Base-by-base conservation (phyloP, 1,284 basidiomycete genomes). In the Xerocomus cyaneibrunnescens region DNA sequence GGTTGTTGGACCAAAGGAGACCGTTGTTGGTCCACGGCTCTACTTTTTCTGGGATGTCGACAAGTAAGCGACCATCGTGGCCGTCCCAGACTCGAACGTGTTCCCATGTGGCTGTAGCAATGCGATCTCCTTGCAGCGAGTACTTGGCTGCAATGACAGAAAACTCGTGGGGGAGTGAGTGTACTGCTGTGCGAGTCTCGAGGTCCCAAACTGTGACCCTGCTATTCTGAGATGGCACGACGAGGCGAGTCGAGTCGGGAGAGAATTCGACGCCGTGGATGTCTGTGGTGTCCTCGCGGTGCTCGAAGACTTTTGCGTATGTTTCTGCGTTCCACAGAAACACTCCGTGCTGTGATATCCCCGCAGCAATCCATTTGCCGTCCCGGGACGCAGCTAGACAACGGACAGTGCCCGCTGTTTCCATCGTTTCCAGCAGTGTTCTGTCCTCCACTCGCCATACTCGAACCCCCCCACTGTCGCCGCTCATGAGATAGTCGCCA, bases 361-460 rank as follows among this genome's bases (percentile, higher is more conserved):
- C 54, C 2, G 50, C 54, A 13, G 50, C 55, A 13, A 57, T 34
- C 14, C 16, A 34, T 34, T 9, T 34, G 16, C 32, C 32, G 16
- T 34, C 32, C n/a, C 6, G 2, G 0, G 55, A 48, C 27, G 30
- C 28, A 23, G 39, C 46, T 6, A 57, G 31, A 19, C 23, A 44
- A 2, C 3, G 21, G 6, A 8, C 3, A 1, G 13, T 31, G 9
- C 30, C 30, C 7, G 13, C 13, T 10, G n/a, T 10, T 10, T 7
- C 32, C 8, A 34, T 16, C 1, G 16, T 34, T 17, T 14, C 32
- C 8, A 31, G 19, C 22, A 16, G 13, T 12, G 28, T 32, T 12
- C 43, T 39, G 19, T 46, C 54, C 19, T 32, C n/a, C 1, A 42
- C 14, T 13, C 32, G 32, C 32, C 32, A 34, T 16, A 34, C 32